These are phyloP conservation scores for Globisporangium uncinulatum DNA, from an alignment of 352 stramenopile species.

Conservation along the genomic window DNA sequence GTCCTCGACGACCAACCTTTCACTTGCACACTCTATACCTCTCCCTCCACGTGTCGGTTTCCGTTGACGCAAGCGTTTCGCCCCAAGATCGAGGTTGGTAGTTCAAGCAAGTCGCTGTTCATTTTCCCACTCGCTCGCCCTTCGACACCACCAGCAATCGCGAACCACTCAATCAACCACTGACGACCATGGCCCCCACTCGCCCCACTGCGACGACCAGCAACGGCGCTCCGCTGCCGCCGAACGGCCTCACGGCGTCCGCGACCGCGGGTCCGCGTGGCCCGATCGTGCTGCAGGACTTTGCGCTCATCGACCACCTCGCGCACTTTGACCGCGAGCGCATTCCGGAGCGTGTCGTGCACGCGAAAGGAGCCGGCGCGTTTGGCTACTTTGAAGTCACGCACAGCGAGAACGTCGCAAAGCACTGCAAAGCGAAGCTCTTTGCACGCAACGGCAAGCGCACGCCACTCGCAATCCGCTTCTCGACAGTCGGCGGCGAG, in stretches of 20 bases:
- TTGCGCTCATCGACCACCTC: conserved; percentile 85
- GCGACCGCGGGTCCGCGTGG: conserved; percentile 53
- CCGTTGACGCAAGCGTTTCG: no score
- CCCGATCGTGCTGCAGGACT: conserved; percentile 76
- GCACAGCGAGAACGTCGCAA: conserved; percentile 31
- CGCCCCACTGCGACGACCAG: conserved; percentile 33
- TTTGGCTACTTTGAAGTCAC: conserved; percentile 92
- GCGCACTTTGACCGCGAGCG: conserved; percentile 91
- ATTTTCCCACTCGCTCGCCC: no score
- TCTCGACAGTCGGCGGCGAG: conserved; percentile 84
- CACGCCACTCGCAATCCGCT: conserved; percentile 80
- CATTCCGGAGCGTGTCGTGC: conserved; percentile 90
- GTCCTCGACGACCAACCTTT: no score
- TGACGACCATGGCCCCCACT: background rate
- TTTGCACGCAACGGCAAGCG: conserved; percentile 75
- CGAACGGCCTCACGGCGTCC: conserved; percentile 66
- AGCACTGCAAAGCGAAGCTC: conserved; percentile 74
- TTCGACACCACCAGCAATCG: background rate
- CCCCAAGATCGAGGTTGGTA: no score
- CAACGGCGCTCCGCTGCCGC: conserved; percentile 53
- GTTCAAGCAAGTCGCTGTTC: no score
- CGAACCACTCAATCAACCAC: background rate
- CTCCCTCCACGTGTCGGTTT: no score
- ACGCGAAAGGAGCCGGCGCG: conserved; percentile 86
- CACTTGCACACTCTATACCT: no score